Conservation (phyloP, 768 basidiomycete genomes). For the Russula ochroleuca region DNA sequence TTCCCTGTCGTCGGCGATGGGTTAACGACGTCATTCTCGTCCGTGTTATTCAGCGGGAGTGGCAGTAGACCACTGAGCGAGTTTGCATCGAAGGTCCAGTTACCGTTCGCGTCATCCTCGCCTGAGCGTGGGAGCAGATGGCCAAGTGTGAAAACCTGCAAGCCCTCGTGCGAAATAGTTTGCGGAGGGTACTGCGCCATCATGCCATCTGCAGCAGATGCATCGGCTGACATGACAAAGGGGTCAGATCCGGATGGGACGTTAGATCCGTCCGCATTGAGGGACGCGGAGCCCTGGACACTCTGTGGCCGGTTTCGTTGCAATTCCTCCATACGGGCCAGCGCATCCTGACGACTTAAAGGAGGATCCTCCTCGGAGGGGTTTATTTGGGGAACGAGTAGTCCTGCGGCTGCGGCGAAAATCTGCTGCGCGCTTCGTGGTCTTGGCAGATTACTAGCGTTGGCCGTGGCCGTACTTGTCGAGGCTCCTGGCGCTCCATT, state of each 20-base stretch:
- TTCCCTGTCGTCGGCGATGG: constrained; percentile 8
- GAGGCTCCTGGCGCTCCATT: constrained; percentile 20
- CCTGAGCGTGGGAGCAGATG: constrained; percentile 61
- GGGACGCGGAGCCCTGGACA: constrained; percentile 13
- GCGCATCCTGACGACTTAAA: constrained; percentile 42
- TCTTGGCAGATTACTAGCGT: constrained; percentile 24
- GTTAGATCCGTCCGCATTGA: constrained; percentile 23
- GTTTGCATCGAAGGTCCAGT: constrained; percentile 54
- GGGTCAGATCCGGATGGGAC: constrained; percentile 18
- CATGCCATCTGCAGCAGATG: neutral
- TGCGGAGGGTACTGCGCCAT: constrained; percentile 26
- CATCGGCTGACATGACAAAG: constrained; percentile 17
- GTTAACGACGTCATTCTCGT: constrained; percentile 10
- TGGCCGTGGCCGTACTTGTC: constrained; percentile 15
- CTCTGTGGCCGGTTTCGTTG: constrained; percentile 32
- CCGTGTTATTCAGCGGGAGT: constrained; percentile 6
- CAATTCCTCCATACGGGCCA: constrained; percentile 53
- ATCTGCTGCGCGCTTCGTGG: constrained; percentile 33
- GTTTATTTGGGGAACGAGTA: constrained; percentile 31
- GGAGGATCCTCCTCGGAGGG: constrained; percentile 30
- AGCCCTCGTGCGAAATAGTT: constrained; percentile 49
- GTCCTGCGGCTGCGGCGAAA: constrained; percentile 33
- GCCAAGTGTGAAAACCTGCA: constrained; percentile 78
- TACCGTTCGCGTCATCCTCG: constrained; percentile 50
- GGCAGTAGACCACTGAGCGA: constrained; percentile 32